A percentile compares a stretch with the other conserved stretches of the same genome.
Evolutionary conservation across 2,329 filamentous ascomycete species (phyloP).

Genomic region (Falciphora oryzae): DNA sequence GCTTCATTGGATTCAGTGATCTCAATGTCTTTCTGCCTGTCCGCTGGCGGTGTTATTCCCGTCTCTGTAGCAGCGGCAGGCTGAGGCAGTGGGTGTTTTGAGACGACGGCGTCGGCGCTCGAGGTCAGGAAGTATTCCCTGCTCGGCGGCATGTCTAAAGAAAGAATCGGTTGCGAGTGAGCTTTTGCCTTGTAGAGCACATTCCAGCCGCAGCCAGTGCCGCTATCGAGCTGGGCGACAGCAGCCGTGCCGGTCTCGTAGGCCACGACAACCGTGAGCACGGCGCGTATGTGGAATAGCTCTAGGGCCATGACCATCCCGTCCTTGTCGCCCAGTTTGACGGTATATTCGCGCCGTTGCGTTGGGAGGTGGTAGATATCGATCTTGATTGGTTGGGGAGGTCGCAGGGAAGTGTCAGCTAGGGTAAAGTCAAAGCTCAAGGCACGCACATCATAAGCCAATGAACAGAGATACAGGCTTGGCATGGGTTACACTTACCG

Average conservation of each 20-base stretch:
- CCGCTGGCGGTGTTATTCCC: neutral
- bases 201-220: slow-evolving; percentile 34
- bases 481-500: slow-evolving; percentile 36
- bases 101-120: slow-evolving; percentile 72
- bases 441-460: neutral
- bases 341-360: slow-evolving; percentile 59
- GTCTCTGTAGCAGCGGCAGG: neutral
- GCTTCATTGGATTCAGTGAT: neutral
- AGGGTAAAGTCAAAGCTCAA: neutral
- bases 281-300: slow-evolving; percentile 39
- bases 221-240: slow-evolving; percentile 49
- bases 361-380: slow-evolving; percentile 81
- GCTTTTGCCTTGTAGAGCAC: slow-evolving; percentile 58
- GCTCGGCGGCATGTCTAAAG: slow-evolving; percentile 51
- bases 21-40: neutral
- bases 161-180: slow-evolving; percentile 78
- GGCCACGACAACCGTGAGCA: slow-evolving; percentile 62
- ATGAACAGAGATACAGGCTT: neutral
- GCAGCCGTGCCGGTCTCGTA: slow-evolving; percentile 81
- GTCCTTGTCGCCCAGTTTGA: slow-evolving; percentile 43
- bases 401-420: slow-evolving; percentile 11
- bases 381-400: slow-evolving; percentile 38
- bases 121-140: slow-evolving; percentile 67
- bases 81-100: slow-evolving; percentile 60
- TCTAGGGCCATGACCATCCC: slow-evolving; percentile 88